phyloP scores from a whole-genome alignment of 2,329 filamentous ascomycete species.

The Scorias spongiosa region DNA sequence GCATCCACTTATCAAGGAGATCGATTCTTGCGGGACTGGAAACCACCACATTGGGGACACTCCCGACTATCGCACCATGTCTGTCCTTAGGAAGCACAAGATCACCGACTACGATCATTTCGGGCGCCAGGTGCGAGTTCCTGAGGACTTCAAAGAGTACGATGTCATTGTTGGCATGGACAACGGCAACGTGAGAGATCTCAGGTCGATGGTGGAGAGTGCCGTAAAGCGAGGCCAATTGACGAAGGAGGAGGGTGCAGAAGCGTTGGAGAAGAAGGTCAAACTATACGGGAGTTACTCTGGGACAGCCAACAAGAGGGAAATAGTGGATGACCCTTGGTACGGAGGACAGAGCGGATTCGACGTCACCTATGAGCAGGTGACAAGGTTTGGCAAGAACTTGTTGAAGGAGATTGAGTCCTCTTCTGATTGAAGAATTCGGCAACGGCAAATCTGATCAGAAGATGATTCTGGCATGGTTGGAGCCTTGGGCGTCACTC shows the following conservation, averaged over 20 bases:
- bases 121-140: constrained; percentile 54
- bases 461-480: no score
- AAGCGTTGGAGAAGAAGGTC: constrained; percentile 20
- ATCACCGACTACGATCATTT: constrained; percentile 64
- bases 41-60: constrained; percentile 67
- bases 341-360: constrained; percentile 79
- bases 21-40: constrained; percentile 84
- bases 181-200: constrained; percentile 57
- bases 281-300: constrained; percentile 73
- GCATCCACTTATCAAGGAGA: constrained; percentile 41
- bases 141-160: constrained; percentile 65
- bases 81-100: constrained; percentile 56
- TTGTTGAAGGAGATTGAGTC: constrained; percentile 49
- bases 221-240: constrained; percentile 29
- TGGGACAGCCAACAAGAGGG: constrained; percentile 34
- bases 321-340: constrained; percentile 78
- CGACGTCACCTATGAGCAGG: constrained; percentile 73
- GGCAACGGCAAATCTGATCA: no score
- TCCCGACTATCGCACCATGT: constrained; percentile 73
- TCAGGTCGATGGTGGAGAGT: constrained; percentile 43
- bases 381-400: constrained; percentile 57
- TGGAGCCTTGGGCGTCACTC: no score
- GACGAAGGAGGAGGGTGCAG: constrained; percentile 25
- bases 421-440: no score
- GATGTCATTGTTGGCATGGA: constrained; percentile 98